Evolutionary conservation across 2,329 filamentous ascomycete species (phyloP).

Genomic region (Aspergillus japonicus): DNA sequence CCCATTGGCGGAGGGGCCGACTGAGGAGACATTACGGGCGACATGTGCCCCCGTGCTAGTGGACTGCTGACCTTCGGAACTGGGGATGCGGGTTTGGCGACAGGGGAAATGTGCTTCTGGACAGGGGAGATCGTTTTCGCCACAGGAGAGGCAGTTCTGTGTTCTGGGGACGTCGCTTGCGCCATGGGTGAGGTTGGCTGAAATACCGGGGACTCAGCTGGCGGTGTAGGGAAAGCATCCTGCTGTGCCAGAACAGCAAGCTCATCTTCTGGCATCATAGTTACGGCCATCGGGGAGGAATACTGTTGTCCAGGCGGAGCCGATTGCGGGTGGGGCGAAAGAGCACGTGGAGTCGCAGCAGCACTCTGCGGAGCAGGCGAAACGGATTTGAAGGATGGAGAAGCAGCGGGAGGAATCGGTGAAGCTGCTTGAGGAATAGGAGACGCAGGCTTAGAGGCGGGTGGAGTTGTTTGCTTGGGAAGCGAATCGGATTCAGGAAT

Average conservation of each 20-base stretch:
- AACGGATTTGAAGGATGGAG: conserved; percentile 17
- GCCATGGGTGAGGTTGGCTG: conserved; percentile 13
- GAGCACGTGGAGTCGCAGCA: conserved; percentile 12
- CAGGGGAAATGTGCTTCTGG: conserved; percentile 21
- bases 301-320: conserved; percentile 14
- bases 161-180: conserved; percentile 15
- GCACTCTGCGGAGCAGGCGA: conserved; percentile 11
- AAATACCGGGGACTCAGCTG: conserved; percentile 17
- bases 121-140: conserved; percentile 17
- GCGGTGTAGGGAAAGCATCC: conserved; percentile 15
- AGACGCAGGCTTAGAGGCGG: conserved; percentile 18
- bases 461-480: conserved; percentile 13
- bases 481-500: conserved; percentile 9
- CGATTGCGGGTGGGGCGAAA: conserved; percentile 11
- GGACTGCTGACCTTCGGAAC: conserved; percentile 37
- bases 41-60: conserved; percentile 37
- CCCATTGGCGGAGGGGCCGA: conserved; percentile 23
- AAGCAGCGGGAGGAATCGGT: conserved; percentile 8
- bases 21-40: conserved; percentile 36
- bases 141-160: conserved; percentile 19
- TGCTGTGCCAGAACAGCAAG: conserved; percentile 10
- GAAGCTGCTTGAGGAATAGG: conserved; percentile 15
- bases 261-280: conserved; percentile 13
- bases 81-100: conserved; percentile 28
- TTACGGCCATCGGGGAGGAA: conserved; percentile 14